Base-by-base conservation (phyloP, 2,329 filamentous ascomycete species). In the Tolypocladium sp. region DNA sequence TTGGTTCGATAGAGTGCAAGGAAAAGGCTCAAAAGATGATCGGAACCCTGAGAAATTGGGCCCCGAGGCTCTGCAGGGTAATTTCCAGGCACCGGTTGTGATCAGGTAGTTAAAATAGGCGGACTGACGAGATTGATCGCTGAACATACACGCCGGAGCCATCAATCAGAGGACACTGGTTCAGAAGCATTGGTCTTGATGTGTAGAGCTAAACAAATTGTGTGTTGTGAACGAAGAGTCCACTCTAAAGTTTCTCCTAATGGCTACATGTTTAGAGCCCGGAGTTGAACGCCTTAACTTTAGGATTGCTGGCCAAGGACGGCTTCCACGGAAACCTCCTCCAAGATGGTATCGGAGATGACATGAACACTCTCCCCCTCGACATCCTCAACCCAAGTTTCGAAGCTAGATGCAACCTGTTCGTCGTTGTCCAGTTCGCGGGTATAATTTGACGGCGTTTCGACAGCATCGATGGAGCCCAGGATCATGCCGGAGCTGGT, bases 401-500 rank as follows among this genome's bases (percentile, higher is more conserved):
- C 33, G 27, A 63, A 55, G 8, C 41, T 20, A n/a, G 55, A 40
- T 20, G 57, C 46, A 13, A 65, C 42, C 57, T 40, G 27, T 30
- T 64, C 61, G 27, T 57, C 33, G 13, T 58, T 49, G 7, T 60
- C 55, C 33, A 60, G 53, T 12, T 59, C 56, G 17, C 63, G 63
- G 13, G 60, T 64, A 55, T 63, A 62, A n/a, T 53, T 57, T 44
- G 58, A 58, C 35, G 58, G 59, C 51, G 56, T 53, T 1, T 60
- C 56, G 20, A 63, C 25, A 1, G 57, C 20, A 17, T 57, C 53
- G 7, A 63, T 38, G 10, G 64, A 63, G 1, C 56, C 64, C 8
- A 65, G 12, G 7, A 61, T 40, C 46, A 66, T 65, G 55, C 62
- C 61, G 1, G 63, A 62, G 25, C 55, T 59, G 10, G 63, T 62